Base-by-base conservation (phyloP, 345 rosid species). In the Gossypium bickii region DNA sequence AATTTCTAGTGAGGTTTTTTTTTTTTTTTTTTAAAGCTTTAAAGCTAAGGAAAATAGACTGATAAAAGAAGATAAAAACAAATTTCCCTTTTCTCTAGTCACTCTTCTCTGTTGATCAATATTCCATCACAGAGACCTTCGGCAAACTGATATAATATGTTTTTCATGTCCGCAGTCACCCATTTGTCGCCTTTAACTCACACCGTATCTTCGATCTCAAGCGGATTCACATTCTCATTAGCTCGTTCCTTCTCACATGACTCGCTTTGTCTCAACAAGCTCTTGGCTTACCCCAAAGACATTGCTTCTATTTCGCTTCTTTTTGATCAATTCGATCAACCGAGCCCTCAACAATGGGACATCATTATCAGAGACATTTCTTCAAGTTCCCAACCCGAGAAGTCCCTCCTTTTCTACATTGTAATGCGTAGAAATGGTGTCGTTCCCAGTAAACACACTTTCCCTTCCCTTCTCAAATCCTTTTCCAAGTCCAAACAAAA, bases 401-500 rank as follows among this genome's bases (percentile, higher is more conserved):
- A 67, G 13, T 79, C 82, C 67, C 68, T 83, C 52, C 20, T 43
- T 67, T 67, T 57, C 12, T 78, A 83, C 34, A 22, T 38, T 10
- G 24, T 55, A 67, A 83, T 83, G 84, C 82, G 70, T 22, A 79
- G 47, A 77, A 61, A 60, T 47, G 72, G 74, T 25, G 47, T 74
- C 38, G 20, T 9, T 49, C 81, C 84, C 1, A 74, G 64, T 45
- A 63, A 67, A 2, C 84, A 81, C 67, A 81, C 84, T 16, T 83
- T 78, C 66, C 82, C 82, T 52, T 66, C 69, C 56, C 84, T 83
- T 55, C 78, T 83, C 62, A 83, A 81, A 61, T 70, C 77, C 34
- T 49, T 79, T 74, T 71, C 76, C 44, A 72, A 71, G 58, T 66
- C 71, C 29, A 56, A 55, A 63, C 58, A 29, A 59, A 73, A 77